Conservation (phyloP, 495 filamentous ascomycete species). For the Cryomyces minteri region DNA sequence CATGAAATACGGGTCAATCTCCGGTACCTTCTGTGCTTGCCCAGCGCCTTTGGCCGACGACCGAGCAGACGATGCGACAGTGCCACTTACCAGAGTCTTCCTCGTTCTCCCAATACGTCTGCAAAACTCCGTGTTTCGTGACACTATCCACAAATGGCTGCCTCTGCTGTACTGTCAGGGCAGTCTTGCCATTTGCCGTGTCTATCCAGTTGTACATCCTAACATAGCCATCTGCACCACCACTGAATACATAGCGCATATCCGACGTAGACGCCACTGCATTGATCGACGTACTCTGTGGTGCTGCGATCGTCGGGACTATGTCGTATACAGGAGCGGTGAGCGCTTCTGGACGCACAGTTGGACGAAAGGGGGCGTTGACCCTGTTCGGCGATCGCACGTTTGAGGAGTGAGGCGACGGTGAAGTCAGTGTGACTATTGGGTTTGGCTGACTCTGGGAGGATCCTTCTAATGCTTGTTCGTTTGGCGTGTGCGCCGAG, state of each 20-base stretch:
- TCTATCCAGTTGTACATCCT: conserved; percentile 91
- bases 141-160: conserved; percentile 98
- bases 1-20: not conserved
- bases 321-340: conserved; percentile 87
- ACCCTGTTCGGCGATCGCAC: conserved; percentile 9
- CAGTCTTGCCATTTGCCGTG: conserved; percentile 84
- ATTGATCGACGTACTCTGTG: conserved; percentile 91
- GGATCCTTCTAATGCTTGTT: not conserved
- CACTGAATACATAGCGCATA: conserved; percentile 88
- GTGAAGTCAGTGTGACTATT: conserved; percentile 25
- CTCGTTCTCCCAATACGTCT: conserved; percentile 96
- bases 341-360: conserved; percentile 59
- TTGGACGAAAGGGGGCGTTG: conserved; percentile 35
- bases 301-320: conserved; percentile 87
- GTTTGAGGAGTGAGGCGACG: conserved; percentile 27
- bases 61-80: too few species aligned
- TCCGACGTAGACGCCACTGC: conserved; percentile 81
- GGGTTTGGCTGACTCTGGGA: conserved; percentile 7
- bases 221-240: conserved; percentile 85
- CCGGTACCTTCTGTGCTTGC: too few species aligned
- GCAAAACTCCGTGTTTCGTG: conserved; percentile 74
- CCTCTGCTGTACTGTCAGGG: conserved; percentile 85
- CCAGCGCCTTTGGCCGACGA: not conserved
- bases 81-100: conserved; percentile 15
- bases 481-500: not conserved